Evolutionary conservation across 768 basidiomycete species (phyloP), one percentile per base, ranked within the genome.

Genomic region (Pulveroboletus sp.): DNA sequence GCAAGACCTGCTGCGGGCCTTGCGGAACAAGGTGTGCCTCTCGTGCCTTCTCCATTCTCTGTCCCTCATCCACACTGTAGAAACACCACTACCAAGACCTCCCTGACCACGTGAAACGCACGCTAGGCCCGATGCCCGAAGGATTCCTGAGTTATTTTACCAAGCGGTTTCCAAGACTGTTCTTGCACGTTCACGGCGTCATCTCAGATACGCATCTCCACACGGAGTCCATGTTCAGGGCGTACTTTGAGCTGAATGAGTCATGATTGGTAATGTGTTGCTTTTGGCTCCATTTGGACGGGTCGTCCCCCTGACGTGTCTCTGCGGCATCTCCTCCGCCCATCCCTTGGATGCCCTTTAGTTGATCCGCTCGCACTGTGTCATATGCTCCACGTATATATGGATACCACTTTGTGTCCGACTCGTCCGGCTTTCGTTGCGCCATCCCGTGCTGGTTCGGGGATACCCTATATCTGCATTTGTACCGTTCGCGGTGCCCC

Each of bases 81-180:
- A 95, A 94, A 88, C 88, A 97, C 55, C 94, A 97, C 63, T 97
- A 95, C 63, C 95, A 97, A 70, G 97, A 99, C 69, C 71, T 99
- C 11, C 95, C 95, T 2, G 91, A 93, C 55, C 82, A 87, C 56
- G 90, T 92, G 45, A 94, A 90, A 62, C 81, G 87, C 35, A 83
- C 89, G 69, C 75, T 98, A 10, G 94, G 95, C 5, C 76, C 87
- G 12, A 86, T 98, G 77, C 97, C 97, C 0, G 85, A 87, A 52
- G 95, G 95, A 11, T 98, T 90, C 74, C 69, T 99, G 45, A 72
- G 77, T 1, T 99, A 98, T 68, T 99, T 98, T 65, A 97, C 95
- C 3, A 77, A 82, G 25, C 83, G 94, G n/a, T 98, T 87, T 72
- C 97, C 97, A 13, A 75, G 71, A 14, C 77, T 98, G 9, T 92